These are phyloP conservation scores for Myriosclerotinia curreyana DNA, from an alignment of 2,329 filamentous ascomycete species.

Conservation along the genomic window DNA sequence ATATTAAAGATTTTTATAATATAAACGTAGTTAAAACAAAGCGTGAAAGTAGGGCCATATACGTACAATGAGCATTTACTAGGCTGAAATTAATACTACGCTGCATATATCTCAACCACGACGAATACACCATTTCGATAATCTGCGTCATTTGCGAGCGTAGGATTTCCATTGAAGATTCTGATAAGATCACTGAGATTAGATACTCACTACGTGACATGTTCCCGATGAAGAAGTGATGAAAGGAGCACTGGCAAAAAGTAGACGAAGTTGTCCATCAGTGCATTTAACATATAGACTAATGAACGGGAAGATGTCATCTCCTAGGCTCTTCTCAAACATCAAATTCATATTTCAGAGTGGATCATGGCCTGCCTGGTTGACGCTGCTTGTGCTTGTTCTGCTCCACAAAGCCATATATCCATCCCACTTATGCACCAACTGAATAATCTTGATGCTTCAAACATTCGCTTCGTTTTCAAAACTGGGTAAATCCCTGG, in stretches of 20 bases:
- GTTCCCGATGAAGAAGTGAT: not conserved
- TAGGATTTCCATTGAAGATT: not conserved
- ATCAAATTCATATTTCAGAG: slow-evolving; percentile 6
- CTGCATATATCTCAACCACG: not conserved
- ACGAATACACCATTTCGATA: not conserved
- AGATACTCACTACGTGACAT: slow-evolving; percentile 5
- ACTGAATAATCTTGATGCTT: not conserved
- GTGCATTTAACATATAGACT: slow-evolving; percentile 14
- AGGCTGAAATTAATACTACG: slow-evolving; percentile 13
- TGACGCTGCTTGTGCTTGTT: slow-evolving; percentile 7
- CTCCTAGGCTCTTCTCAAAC: slow-evolving; percentile 1
- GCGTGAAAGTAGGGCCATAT: too few species aligned
- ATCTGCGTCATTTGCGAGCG: not conserved
- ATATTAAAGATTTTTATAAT: too few species aligned
- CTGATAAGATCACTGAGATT: slow-evolving; percentile 5
- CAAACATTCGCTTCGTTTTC: slow-evolving; percentile 3
- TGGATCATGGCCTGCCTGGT: slow-evolving; percentile 4
- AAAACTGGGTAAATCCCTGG: slow-evolving; percentile 14
- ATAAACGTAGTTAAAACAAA: too few species aligned
- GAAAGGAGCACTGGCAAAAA: slow-evolving; percentile 9
- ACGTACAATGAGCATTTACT: too few species aligned
- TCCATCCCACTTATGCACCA: slow-evolving; percentile 22
- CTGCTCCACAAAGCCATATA: slow-evolving; percentile 16
- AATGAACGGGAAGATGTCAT: slow-evolving; percentile 19
- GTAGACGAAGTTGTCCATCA: slow-evolving; percentile 19